phyloP scores from a whole-genome alignment of 768 basidiomycete species.

The Leccinellum luteum region DNA sequence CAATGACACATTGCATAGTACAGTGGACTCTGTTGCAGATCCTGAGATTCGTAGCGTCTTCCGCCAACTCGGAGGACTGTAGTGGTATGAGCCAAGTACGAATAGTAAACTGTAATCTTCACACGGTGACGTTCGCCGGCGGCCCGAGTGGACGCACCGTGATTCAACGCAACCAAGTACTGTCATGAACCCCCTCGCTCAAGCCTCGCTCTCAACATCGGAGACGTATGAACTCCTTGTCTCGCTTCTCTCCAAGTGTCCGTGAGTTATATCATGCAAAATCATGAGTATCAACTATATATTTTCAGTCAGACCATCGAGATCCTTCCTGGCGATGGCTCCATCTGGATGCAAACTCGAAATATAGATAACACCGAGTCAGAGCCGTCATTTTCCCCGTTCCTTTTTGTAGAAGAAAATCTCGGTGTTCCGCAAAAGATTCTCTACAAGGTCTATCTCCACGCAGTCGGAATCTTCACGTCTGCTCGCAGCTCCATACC shows the following conservation, averaged over 20 bases:
- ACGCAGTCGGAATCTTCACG: constrained; percentile 38
- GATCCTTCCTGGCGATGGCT: constrained; percentile 56
- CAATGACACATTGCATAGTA: neutral
- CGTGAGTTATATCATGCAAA: constrained; percentile 21
- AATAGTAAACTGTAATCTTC: neutral
- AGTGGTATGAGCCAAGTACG: neutral
- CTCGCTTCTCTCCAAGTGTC: constrained; percentile 22
- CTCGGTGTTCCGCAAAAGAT: constrained; percentile 64
- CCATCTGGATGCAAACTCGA: constrained; percentile 39
- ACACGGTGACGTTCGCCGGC: neutral
- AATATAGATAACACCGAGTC: constrained; percentile 11
- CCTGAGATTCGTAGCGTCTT: neutral
- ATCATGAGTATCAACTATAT: neutral
- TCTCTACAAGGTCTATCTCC: constrained; percentile 50
- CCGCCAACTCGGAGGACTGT: neutral
- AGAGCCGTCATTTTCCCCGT: constrained; percentile 39
- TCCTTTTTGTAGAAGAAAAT: constrained; percentile 54
- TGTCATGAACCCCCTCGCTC: constrained; percentile 1
- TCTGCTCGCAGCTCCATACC: constrained; percentile 16
- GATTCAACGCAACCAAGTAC: neutral
- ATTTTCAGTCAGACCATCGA: constrained; percentile 45
- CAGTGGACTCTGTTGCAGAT: neutral
- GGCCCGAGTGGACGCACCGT: too few relatives aligned
- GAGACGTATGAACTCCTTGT: constrained; percentile 21
- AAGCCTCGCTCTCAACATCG: neutral